A percentile compares a stretch with the other conserved stretches of the same genome.
Evolutionary conservation across 1,139 yeast species (phyloP).

Genomic region (Suhomyces taliae): DNA sequence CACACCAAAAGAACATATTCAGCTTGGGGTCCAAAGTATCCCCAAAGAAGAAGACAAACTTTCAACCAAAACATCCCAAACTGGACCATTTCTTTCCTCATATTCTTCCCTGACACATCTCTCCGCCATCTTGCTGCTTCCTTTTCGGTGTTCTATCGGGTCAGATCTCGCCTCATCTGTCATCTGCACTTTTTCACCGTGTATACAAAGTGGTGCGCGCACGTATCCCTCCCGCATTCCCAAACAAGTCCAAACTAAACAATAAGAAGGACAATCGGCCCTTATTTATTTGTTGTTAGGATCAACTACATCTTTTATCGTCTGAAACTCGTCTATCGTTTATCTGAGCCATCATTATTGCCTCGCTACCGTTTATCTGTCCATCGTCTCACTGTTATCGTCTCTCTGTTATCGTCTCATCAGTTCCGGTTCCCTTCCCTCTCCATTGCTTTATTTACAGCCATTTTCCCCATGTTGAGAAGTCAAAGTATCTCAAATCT

Average conservation of each 20-base stretch:
- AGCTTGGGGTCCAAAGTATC: no score
- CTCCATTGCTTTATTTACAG: not conserved
- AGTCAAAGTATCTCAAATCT: slow-evolving; percentile 33
- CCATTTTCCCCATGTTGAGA: slow-evolving; percentile 24
- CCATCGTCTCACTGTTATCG: not conserved
- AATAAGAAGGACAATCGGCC: not conserved
- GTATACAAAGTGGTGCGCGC: slow-evolving; percentile 3
- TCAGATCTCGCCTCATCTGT: no score
- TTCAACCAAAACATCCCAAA: no score
- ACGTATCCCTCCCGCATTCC: not conserved
- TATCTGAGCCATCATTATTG: not conserved
- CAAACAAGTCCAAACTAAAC: not conserved
- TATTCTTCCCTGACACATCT: no score
- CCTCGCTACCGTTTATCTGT: not conserved
- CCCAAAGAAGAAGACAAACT: no score
- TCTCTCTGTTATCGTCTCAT: not conserved
- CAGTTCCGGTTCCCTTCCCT: no score
- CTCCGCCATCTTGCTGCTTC: no score
- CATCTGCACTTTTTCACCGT: not conserved
- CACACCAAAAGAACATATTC: no score
- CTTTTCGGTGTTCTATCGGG: no score
- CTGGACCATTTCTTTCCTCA: no score
- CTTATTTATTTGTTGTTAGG: not conserved
- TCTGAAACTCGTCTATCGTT: not conserved
- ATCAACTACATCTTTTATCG: not conserved